Conservation (phyloP, 495 filamentous ascomycete genomes). For the Aspergillus kassunensis region DNA sequence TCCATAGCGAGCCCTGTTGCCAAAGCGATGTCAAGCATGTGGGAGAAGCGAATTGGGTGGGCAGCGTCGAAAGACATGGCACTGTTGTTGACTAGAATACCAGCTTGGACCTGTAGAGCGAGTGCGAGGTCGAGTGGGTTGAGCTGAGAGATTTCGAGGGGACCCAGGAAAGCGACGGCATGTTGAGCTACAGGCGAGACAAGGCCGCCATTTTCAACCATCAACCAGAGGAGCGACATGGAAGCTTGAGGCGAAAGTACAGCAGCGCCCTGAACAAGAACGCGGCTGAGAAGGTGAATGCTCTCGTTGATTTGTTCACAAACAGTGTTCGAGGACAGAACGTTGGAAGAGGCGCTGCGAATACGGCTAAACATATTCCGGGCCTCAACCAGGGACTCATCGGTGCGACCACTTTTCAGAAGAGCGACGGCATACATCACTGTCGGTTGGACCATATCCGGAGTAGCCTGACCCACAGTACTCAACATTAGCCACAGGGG, state of each 20-base stretch:
- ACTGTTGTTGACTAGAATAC: constrained; percentile 49
- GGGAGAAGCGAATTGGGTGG: constrained; percentile 56
- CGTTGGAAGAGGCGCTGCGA: constrained; percentile 47
- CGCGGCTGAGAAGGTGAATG: constrained; percentile 66
- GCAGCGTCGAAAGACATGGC: constrained; percentile 47
- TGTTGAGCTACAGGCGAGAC: constrained; percentile 60
- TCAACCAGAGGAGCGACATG: constrained; percentile 64
- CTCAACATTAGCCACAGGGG: constrained; percentile 72
- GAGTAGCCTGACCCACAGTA: constrained; percentile 52
- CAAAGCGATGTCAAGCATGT: constrained; percentile 55
- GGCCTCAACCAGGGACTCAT: constrained; percentile 68
- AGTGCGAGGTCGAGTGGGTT: constrained; percentile 54
- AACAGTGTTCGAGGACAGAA: constrained; percentile 30
- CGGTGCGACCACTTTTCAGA: constrained; percentile 72
- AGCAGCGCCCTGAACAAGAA: constrained; percentile 46
- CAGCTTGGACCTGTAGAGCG: constrained; percentile 60
- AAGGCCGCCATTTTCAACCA: constrained; percentile 67
- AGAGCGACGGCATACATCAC: constrained; percentile 82
- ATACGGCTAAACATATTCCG: constrained; percentile 81
- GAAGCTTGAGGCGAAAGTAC: constrained; percentile 50
- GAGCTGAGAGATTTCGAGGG: constrained; percentile 55
- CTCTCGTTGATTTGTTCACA: constrained; percentile 84
- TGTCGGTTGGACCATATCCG: constrained; percentile 76
- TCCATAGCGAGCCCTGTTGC: constrained; percentile 47
- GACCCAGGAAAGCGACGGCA: constrained; percentile 55